Percentiles rank a stretch among this genome's conserved stretches.
phyloP scores from a whole-genome alignment of 768 basidiomycete genomes.

The Boletus reticuloceps region DNA sequence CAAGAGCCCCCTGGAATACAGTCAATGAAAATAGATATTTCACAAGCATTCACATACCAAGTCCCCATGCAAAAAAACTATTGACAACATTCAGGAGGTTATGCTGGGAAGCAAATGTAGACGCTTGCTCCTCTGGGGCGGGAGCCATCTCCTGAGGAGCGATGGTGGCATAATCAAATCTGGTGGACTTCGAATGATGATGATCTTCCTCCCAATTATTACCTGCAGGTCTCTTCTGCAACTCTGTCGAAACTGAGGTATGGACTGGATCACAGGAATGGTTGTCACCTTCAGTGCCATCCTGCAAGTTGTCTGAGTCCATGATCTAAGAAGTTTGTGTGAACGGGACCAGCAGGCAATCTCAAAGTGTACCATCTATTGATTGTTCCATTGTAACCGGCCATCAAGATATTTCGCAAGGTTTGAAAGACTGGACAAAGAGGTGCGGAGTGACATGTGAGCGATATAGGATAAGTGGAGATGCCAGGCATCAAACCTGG shows the following conservation, averaged over 20 bases:
- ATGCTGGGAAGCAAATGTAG: not conserved
- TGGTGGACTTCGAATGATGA: not conserved
- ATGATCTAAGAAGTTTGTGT: too few species aligned
- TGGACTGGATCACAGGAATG: not conserved
- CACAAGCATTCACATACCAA: not conserved
- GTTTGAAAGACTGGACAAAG: too few species aligned
- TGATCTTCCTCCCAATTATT: not conserved
- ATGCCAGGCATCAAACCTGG: too few species aligned
- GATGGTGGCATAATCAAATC: not conserved
- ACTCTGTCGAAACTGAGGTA: not conserved
- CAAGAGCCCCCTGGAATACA: too few species aligned
- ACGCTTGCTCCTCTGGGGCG: not conserved
- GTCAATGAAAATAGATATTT: too few species aligned
- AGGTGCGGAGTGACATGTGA: too few species aligned
- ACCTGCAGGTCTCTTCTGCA: not conserved
- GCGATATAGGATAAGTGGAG: too few species aligned
- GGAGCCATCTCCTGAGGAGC: not conserved
- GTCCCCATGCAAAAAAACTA: not conserved
- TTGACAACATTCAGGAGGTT: not conserved
- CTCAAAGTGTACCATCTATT: too few species aligned
- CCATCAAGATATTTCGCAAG: too few species aligned
- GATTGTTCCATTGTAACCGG: too few species aligned
- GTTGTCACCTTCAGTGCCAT: not conserved
- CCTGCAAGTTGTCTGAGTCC: not conserved
- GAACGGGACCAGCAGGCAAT: too few species aligned